Evolutionary conservation across 495 filamentous ascomycete genomes (phyloP).

Genomic region (Pyrenula massariospora): DNA sequence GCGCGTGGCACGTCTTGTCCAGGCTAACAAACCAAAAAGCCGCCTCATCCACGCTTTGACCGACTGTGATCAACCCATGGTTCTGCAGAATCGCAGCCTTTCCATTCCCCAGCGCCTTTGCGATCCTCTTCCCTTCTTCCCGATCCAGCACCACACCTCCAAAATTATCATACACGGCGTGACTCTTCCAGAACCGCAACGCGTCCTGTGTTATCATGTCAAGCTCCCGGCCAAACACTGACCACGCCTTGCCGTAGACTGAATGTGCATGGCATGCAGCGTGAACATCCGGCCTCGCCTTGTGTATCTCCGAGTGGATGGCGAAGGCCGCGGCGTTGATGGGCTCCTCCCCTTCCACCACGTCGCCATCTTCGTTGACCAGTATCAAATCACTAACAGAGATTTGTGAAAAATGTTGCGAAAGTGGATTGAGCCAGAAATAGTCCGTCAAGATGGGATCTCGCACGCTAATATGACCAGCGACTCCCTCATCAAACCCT

Average conservation of each 20-base stretch:
- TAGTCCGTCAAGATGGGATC: conserved; percentile 46
- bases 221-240: conserved; percentile 31
- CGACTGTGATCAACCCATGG: conserved; percentile 54
- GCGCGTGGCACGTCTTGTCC: conserved; percentile 54
- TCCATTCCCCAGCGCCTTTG: conserved; percentile 43
- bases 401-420: conserved; percentile 30
- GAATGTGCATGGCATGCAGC: conserved; percentile 39
- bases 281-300: conserved; percentile 36
- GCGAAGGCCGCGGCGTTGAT: conserved; percentile 60
- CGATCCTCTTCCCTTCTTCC: conserved; percentile 50
- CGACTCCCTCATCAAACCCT: conserved; percentile 53
- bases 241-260: conserved; percentile 34
- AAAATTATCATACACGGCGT: conserved; percentile 41
- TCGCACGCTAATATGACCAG: conserved; percentile 53
- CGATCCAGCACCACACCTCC: conserved; percentile 45
- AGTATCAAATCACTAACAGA: conserved; percentile 38
- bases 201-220: conserved; percentile 47
- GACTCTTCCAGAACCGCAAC: conserved; percentile 41
- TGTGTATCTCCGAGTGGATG: conserved; percentile 48
- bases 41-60: conserved; percentile 52
- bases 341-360: conserved; percentile 35
- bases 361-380: conserved; percentile 34
- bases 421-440: conserved; percentile 59
- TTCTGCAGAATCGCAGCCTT: conserved; percentile 60
- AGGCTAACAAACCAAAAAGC: conserved; percentile 57